Base-by-base conservation (phyloP, 2,329 filamentous ascomycete genomes). In the Graphilbum fragrans region DNA sequence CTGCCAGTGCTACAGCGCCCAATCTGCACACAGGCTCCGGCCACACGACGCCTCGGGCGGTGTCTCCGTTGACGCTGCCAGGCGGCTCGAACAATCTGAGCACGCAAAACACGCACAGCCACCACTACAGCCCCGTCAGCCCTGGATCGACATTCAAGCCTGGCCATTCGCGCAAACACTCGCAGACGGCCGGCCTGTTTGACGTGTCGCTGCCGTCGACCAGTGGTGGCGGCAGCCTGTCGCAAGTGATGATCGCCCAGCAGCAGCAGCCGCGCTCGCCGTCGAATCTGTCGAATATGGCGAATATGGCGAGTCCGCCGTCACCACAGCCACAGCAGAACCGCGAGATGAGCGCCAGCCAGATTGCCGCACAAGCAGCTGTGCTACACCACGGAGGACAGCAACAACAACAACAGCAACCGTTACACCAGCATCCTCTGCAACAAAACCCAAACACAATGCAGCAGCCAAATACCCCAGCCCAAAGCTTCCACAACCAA, bases 291-390 rank as follows among this genome's bases (percentile, higher is more conserved):
- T n/a, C n/a, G n/a, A n/a, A n/a, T n/a, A n/a, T n/a, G n/a, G n/a
- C n/a, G n/a, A n/a, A n/a, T n/a, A n/a, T n/a, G n/a, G n/a, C n/a
- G n/a, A n/a, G 3, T n/a, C 22, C 1, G 18, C 47, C 42, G 29
- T 51, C 45, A 37, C 52, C 23, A 25, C 20, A 18, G 37, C 25
- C 19, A 31, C 16, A 19, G 25, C 20, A 29, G n/a, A n/a, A n/a
- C n/a, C n/a, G n/a, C n/a, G 20, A n/a, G 29, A 20, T 75, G 46
- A 70, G 70, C 2, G 77, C 82, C n/a, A 86, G 82, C 58, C 80
- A 86, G 58, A 86, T 87, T 48, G 84, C 84, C 32, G 83, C 83
- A 17, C 83, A 87, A 59, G 78, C 83, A 10, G 84, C 84, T 42
- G 77, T 82, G 53, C 77, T 85, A 64, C 74, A 74, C 27, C 73